Evolutionary conservation across 305 asterid species (phyloP).

Genomic region (Andrographis paniculata): DNA sequence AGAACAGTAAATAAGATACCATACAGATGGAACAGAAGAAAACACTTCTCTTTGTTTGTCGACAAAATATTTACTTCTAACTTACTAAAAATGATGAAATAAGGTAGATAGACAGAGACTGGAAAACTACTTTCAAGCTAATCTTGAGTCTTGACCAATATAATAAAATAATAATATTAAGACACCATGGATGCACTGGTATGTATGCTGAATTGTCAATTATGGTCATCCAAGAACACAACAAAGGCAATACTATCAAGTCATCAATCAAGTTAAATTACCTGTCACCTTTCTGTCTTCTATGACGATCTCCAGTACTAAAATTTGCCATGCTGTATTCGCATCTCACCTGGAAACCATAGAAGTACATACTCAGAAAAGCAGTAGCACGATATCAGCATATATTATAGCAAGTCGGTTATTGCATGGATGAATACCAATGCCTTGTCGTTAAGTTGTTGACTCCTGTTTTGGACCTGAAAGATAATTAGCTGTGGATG

Average conservation of each 20-base stretch:
- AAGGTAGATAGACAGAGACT: neutral
- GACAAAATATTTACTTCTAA: constrained; percentile 4
- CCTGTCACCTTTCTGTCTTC: constrained; percentile 95
- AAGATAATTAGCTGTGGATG: too few species aligned
- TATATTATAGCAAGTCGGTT: constrained; percentile 12
- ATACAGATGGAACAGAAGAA: too few species aligned
- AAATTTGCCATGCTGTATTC: constrained; percentile 99
- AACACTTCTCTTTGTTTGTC: constrained; percentile 2
- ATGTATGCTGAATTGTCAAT: constrained; percentile 2
- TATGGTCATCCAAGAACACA: constrained; percentile 1
- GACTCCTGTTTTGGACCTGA: constrained; percentile 86
- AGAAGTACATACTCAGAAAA: constrained; percentile 6
- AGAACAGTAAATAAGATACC: neutral
- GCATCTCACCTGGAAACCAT: constrained; percentile 60
- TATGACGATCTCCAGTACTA: constrained; percentile 92
- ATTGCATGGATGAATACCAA: constrained; percentile 49
- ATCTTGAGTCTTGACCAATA: neutral
- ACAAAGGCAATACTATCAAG: neutral
- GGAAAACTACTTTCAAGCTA: neutral
- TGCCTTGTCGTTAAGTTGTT: constrained; percentile 70
- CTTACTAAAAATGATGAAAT: neutral
- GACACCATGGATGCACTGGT: constrained; percentile 4
- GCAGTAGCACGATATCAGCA: neutral
- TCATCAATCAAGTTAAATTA: constrained; percentile 22
- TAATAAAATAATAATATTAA: neutral